A percentile compares a stretch with the other conserved stretches of the same genome.
phyloP scores from a whole-genome alignment of 768 basidiomycete species.

The Antrodiella citrinella region DNA sequence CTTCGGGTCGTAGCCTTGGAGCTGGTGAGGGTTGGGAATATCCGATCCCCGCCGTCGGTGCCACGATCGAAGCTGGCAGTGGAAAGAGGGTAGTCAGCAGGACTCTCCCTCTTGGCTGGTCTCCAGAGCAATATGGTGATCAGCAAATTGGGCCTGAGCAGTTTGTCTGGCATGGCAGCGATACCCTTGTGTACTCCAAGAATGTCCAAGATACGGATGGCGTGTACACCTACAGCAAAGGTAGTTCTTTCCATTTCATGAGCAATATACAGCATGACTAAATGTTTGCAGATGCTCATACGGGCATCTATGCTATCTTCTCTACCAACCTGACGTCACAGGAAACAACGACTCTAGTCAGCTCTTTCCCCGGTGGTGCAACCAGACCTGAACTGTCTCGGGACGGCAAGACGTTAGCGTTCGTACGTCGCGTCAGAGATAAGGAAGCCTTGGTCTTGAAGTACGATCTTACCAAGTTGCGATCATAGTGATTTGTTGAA shows the following conservation, averaged over 20 bases:
- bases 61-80: constrained; percentile 30
- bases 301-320: constrained; percentile 66
- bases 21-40: constrained; percentile 75
- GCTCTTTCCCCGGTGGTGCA: constrained; percentile 60
- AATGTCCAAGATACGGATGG: constrained; percentile 45
- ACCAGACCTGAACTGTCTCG: constrained; percentile 63
- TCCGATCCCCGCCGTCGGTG: constrained; percentile 29
- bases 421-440: constrained; percentile 65
- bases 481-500: constrained; percentile 1
- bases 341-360: constrained; percentile 42
- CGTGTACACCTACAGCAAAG: constrained; percentile 56
- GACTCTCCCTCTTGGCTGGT: constrained; percentile 55
- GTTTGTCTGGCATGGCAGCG: constrained; percentile 50
- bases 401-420: constrained; percentile 63
- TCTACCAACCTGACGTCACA: constrained; percentile 54
- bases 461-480: constrained; percentile 26
- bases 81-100: constrained; percentile 50
- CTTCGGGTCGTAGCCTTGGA: constrained; percentile 51
- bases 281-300: constrained; percentile 48
- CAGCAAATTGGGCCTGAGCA: constrained; percentile 75
- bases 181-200: constrained; percentile 56
- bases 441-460: constrained; percentile 67
- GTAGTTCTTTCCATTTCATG: constrained; percentile 22
- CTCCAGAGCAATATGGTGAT: constrained; percentile 46
- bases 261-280: not conserved